phyloP scores from a whole-genome alignment of 2,329 filamentous ascomycete genomes.

The Epichloe baconii region DNA sequence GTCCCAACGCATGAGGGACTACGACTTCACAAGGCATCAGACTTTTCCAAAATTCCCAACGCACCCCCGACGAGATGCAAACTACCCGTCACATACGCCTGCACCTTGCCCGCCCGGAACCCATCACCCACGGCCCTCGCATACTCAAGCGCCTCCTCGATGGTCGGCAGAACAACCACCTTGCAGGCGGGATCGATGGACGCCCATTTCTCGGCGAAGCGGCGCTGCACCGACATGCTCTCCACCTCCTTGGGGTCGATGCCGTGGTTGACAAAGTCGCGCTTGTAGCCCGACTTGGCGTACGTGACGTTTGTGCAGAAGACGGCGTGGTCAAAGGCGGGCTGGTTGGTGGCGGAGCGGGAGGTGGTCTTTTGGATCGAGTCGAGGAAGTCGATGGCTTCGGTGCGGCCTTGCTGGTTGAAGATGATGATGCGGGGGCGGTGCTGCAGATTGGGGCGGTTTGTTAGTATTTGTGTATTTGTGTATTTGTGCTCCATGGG shows the following conservation, averaged over 20 bases:
- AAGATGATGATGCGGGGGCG: slow-evolving; percentile 56
- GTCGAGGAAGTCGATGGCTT: slow-evolving; percentile 40
- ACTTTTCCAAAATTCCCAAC: slow-evolving; percentile 34
- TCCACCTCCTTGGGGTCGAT: slow-evolving; percentile 37
- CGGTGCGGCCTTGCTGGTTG: slow-evolving; percentile 60
- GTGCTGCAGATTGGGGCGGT: slow-evolving; percentile 10
- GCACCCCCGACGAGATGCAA: slow-evolving; percentile 48
- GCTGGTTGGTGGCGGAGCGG: slow-evolving; percentile 13
- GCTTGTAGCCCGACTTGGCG: slow-evolving; percentile 36
- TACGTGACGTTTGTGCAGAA: slow-evolving; percentile 70
- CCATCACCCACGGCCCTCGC: slow-evolving; percentile 24
- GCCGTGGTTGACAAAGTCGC: slow-evolving; percentile 44
- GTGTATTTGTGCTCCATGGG: neutral
- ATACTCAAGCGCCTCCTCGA: slow-evolving; percentile 40
- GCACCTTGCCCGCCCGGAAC: slow-evolving; percentile 23
- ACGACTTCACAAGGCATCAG: slow-evolving; percentile 25
- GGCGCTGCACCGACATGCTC: slow-evolving; percentile 38
- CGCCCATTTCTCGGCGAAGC: slow-evolving; percentile 38
- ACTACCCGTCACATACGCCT: slow-evolving; percentile 47
- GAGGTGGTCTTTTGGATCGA: slow-evolving; percentile 27
- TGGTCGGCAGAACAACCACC: slow-evolving; percentile 35
- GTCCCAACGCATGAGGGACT: no score
- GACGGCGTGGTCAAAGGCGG: slow-evolving; percentile 56
- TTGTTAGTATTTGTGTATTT: neutral
- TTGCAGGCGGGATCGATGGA: slow-evolving; percentile 32